Base-by-base conservation (phyloP, 2,329 filamentous ascomycete species). In the Lachnellula suecica region DNA sequence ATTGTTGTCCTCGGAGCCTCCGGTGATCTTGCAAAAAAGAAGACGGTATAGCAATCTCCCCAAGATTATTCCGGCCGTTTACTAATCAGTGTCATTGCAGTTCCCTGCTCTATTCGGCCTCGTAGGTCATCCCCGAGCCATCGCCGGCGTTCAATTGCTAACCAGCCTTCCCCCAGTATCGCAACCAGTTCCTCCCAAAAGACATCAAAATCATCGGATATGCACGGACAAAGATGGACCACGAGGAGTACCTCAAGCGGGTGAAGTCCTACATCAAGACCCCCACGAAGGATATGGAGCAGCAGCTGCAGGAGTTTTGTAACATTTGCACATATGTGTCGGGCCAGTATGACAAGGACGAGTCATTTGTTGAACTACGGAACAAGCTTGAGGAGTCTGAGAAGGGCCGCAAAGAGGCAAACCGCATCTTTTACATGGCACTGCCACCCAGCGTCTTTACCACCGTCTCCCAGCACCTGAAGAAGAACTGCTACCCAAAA, bases 221-320 rank as follows among this genome's bases (percentile, higher is more conserved):
- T 90, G 94, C 94, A 66, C 87, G 94, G 71, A 99, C 94, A 65
- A 97, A 97, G 81, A 99, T 99, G 94, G 92, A 97, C 77, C 91
- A 93, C 68, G 86, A 91, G 60, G 94, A 99, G 74, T 97, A 89
- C 78, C 82, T 97, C 70, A 89, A 87, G 76, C 85, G 94, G 63
- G 91, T 99, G 74, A 93, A 89, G 76, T 96, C 91, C 56, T 95
- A 97, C 78, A 99, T 99, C 79, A 97, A 99, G 83, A 94, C 92
- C 15, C 94, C 94, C 15, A 97, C 93, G 63, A 96, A 96, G 79
- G 94, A 97, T 66, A 86, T 95, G 63, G 92, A 99, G 78, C 88
- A 96, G 75, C 92, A 97, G 72, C 81, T 99, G 54, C 84, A 94
- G 57, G 88, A 94, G 54, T 99, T 99, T 76, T 87, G 85, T 77